phyloP scores from a whole-genome alignment of 2,329 filamentous ascomycete species.

The Zopfia rhizophila region DNA sequence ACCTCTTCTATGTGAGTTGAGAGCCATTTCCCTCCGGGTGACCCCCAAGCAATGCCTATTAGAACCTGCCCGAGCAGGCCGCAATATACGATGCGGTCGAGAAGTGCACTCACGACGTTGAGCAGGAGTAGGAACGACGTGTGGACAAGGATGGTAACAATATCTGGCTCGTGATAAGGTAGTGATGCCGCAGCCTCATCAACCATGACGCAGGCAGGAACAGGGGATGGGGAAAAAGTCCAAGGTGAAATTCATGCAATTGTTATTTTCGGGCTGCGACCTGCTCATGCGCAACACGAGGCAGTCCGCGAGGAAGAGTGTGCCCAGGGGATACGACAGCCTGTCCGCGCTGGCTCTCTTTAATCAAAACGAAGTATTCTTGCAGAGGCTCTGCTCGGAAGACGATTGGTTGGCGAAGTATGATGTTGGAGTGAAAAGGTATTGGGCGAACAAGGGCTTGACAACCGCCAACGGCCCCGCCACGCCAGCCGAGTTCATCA shows the following conservation, averaged over 20 bases:
- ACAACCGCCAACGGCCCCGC: constrained; percentile 36
- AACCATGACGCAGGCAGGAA: constrained; percentile 35
- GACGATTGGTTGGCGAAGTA: constrained; percentile 9
- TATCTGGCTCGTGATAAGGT: constrained; percentile 71
- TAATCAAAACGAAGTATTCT: too few relatives aligned
- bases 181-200: constrained; percentile 42
- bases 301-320: too few relatives aligned
- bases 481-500: constrained; percentile 21
- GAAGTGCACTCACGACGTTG: constrained; percentile 66
- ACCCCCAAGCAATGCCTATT: constrained; percentile 75
- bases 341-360: too few relatives aligned
- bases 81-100: constrained; percentile 73
- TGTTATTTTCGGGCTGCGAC: constrained; percentile 1
- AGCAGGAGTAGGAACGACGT: constrained; percentile 71
- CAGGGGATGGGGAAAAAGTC: constrained; percentile 11
- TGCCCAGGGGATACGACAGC: too few relatives aligned
- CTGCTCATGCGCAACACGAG: not conserved
- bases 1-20: constrained; percentile 61
- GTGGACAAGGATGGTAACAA: constrained; percentile 68
- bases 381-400: too few relatives aligned
- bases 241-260: constrained; percentile 6
- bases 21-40: constrained; percentile 72
- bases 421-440: constrained; percentile 11
- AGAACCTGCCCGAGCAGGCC: constrained; percentile 78
- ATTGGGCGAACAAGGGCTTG: constrained; percentile 36